A percentile compares a stretch with the other conserved stretches of the same genome.
phyloP scores from a whole-genome alignment of 2,329 filamentous ascomycete genomes.

The Alternaria dauci region DNA sequence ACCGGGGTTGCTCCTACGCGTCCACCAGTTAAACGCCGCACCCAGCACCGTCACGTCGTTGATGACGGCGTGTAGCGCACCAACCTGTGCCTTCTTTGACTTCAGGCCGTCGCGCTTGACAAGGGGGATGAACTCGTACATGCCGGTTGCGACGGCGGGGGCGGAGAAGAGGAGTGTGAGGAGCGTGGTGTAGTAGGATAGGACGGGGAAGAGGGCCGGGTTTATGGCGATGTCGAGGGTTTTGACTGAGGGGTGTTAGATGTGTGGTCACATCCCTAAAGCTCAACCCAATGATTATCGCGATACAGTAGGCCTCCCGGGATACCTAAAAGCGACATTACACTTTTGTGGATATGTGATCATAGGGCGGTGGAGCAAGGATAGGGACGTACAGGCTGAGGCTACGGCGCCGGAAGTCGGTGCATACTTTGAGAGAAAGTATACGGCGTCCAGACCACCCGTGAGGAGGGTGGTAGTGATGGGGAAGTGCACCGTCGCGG shows the following conservation, averaged over 20 bases:
- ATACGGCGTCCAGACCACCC: constrained; percentile 53
- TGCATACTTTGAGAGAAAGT: constrained; percentile 45
- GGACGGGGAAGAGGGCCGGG: constrained; percentile 48
- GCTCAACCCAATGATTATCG: too few relatives aligned
- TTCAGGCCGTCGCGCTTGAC: constrained; percentile 55
- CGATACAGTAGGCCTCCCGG: too few relatives aligned
- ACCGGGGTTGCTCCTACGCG: constrained; percentile 40
- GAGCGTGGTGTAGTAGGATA: constrained; percentile 56
- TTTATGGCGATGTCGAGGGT: constrained; percentile 36
- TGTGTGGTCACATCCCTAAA: neutral
- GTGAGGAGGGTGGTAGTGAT: constrained; percentile 56
- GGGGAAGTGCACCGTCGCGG: constrained; percentile 58
- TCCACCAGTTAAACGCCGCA: constrained; percentile 56
- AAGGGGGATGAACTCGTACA: constrained; percentile 51
- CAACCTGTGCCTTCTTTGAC: constrained; percentile 53
- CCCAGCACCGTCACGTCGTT: constrained; percentile 54
- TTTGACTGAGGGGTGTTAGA: constrained; percentile 30
- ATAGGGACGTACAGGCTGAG: constrained; percentile 32
- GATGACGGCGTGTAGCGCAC: constrained; percentile 53
- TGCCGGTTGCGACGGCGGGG: constrained; percentile 46
- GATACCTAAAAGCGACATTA: too few relatives aligned
- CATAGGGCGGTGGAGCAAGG: neutral
- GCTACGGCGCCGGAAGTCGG: constrained; percentile 45
- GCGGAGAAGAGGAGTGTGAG: constrained; percentile 48
- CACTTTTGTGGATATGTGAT: too few relatives aligned